Base-by-base conservation (phyloP, 345 rosid species). In the Angophora floribunda region DNA sequence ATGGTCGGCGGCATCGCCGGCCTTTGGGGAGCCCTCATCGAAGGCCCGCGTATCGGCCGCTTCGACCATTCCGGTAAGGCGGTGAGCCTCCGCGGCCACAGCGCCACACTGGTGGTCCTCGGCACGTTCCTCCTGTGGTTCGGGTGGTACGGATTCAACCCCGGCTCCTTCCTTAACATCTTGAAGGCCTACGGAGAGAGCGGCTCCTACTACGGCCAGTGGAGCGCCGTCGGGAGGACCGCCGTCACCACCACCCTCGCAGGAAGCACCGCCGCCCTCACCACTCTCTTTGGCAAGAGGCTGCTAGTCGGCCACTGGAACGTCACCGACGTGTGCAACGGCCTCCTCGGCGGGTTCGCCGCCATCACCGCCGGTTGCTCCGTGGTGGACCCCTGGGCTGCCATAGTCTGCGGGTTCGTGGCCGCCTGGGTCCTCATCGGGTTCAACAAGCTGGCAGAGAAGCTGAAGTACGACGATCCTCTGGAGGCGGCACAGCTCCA, bases 1-100 rank as follows among this genome's bases (percentile, higher is more conserved):
- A 89, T 95, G 94, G 94, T 93, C 4, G 96, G 96, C 7, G 95
- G 92, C 15, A 90, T 94, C 50, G 95, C 95, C 14, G 96, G 96
- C 10, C 85, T 94, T 4, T 95, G 96, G 95, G 96, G 95, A 7
- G 95, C 95, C 13, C 16, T 91, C 44, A 91, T 94, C 21, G 96
- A 93, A 82, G 96, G 96, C 51, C 96, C 96, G 7, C 91, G 95
- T 22, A 89, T 95, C 32, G 96, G 96, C 28, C 91, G 95, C 51
- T 93, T 92, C 24, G 93, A 91, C 44, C 89, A 87, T 47, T 41
- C 87, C 0, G 95, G 94, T 9, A 85, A 85, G 24, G 12, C 93
- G 3, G 90, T 90, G 63, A 26, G 93, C 4, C 28, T 95, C 49
- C 93, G 95, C 24, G 96, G 96, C n/a, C 96, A 94, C 88, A 93